Conservation (phyloP, 345 rosid genomes). For the Melaleuca alternifolia region DNA sequence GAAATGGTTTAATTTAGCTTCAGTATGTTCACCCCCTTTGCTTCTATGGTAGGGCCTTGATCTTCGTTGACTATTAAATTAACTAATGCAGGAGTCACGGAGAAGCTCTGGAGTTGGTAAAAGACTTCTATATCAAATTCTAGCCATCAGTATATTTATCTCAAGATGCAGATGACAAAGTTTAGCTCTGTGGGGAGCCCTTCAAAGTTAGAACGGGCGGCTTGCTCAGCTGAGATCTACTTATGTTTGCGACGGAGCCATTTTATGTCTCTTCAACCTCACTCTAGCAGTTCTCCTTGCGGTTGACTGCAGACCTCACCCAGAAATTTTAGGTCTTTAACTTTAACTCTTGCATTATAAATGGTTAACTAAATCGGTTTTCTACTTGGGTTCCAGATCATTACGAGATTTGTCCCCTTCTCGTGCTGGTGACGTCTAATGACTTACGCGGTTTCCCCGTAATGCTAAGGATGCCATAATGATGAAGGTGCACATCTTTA, state of each 20-base stretch:
- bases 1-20: not conserved
- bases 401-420: conserved; percentile 88
- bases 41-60: fast-evolving
- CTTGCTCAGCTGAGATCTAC: not conserved
- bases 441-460: not conserved
- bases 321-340: not conserved
- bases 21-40: fast-evolving
- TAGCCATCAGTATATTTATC: not conserved
- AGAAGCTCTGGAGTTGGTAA: not conserved
- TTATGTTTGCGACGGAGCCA: conserved; percentile 53
- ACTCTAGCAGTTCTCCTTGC: conserved; percentile 91
- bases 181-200: not conserved
- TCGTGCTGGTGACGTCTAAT: conserved; percentile 63
- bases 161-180: not conserved
- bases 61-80: not conserved
- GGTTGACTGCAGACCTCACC: conserved; percentile 82
- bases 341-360: conserved; percentile 55
- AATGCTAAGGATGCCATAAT: not conserved
- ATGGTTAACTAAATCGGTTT: conserved; percentile 71
- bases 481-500: not conserved
- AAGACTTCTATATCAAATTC: not conserved
- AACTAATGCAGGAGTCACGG: fast-evolving
- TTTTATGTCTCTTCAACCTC: conserved; percentile 86
- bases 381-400: conserved; percentile 84
- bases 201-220: fast-evolving